Conservation (phyloP, 202 grass and related monocot species). For the Carex sylvatica region DNA sequence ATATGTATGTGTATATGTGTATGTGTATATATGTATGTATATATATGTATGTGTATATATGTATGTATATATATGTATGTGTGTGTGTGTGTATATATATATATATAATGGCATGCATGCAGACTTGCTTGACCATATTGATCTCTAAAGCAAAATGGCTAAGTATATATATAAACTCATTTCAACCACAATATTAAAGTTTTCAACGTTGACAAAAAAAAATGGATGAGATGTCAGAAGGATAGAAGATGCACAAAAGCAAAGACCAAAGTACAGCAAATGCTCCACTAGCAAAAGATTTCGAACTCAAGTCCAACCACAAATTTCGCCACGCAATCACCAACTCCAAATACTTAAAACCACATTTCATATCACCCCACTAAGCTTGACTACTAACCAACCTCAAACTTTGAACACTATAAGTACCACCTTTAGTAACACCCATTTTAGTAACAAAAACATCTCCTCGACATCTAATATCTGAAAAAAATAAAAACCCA, state of each 20-base stretch:
- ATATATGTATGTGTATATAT: too few species aligned
- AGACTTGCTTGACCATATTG: not conserved
- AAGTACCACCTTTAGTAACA: slow-evolving; percentile 27
- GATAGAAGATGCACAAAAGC: not conserved
- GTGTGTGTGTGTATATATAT: too few species aligned
- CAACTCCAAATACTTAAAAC: slow-evolving; percentile 34
- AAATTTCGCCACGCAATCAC: slow-evolving; percentile 7
- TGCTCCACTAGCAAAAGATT: slow-evolving; percentile 27
- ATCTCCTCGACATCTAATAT: not conserved
- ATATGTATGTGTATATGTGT: too few species aligned
- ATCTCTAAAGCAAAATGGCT: not conserved
- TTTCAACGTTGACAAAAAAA: not conserved
- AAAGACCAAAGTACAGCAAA: slow-evolving; percentile 4
- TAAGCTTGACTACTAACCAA: not conserved
- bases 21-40: too few species aligned
- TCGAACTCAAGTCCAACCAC: slow-evolving; percentile 23
- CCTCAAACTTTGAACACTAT: slow-evolving; percentile 28
- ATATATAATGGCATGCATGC: not conserved
- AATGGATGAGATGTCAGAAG: not conserved
- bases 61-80: too few species aligned
- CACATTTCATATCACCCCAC: slow-evolving; percentile 26
- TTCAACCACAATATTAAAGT: not conserved
- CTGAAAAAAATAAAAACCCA: not conserved
- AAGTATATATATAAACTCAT: not conserved
- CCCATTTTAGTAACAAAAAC: not conserved